phyloP scores from a whole-genome alignment of 2,329 filamentous ascomycete species.

The Shiraia sp. region DNA sequence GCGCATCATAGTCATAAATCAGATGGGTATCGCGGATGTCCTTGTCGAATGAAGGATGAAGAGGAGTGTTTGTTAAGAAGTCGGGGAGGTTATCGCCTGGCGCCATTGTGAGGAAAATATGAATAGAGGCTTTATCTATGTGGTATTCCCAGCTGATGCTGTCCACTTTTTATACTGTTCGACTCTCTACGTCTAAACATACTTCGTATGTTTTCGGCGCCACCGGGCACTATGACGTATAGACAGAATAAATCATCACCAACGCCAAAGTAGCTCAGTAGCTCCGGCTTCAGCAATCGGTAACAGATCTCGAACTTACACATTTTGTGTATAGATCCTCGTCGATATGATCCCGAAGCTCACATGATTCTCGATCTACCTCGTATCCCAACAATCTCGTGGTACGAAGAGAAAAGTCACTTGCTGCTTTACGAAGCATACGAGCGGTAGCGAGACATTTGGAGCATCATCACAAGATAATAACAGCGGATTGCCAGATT shows the following conservation, averaged over 20 bases:
- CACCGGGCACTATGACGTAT: not conserved
- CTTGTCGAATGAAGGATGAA: constrained; percentile 48
- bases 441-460: too few relatives aligned
- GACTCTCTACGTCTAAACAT: not conserved
- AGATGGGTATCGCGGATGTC: constrained; percentile 60
- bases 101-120: constrained; percentile 14
- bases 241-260: not conserved
- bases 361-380: too few relatives aligned
- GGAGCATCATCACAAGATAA: too few relatives aligned
- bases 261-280: not conserved
- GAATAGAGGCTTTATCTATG: not conserved
- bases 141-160: not conserved
- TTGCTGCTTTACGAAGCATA: too few relatives aligned
- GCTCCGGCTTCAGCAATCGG: too few relatives aligned
- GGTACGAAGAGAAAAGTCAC: too few relatives aligned
- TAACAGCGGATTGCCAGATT: too few relatives aligned
- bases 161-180: not conserved
- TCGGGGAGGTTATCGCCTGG: constrained; percentile 28
- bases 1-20: constrained; percentile 61
- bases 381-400: too few relatives aligned
- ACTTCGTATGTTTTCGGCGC: not conserved
- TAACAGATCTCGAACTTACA: not conserved
- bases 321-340: too few relatives aligned
- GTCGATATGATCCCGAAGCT: too few relatives aligned
- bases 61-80: constrained; percentile 32